Base-by-base conservation (phyloP, 768 basidiomycete genomes). In the Saitozyma sp. region DNA sequence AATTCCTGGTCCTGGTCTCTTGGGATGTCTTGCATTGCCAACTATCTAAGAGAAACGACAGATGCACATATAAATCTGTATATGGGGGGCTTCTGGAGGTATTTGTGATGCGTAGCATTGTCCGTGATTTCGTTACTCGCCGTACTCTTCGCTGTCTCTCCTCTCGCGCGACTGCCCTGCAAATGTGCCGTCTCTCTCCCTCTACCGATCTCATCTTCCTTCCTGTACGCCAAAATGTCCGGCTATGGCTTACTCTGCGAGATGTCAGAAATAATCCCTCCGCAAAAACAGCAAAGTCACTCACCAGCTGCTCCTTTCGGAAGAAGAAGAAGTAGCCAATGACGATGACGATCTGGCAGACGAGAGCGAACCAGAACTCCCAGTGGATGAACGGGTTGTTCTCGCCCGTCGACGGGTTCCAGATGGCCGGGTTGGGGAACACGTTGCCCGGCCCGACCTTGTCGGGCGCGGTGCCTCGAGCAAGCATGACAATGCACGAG, bases 311-410 rank as follows among this genome's bases (percentile, higher is more conserved):
- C 80, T 95, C 92, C 82, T 91, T 92, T 79, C 92, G 87, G 81
- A 94, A 95, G 86, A 95, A 94, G 90, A 90, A 90, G 83, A 93
- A 92, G 82, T 95, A 95, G 19, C 92, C 92, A 63, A 88, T 80
- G 61, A 94, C 91, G 74, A 95, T 92, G 68, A 92, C 79, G 58
- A 95, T 70, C 57, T 79, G 76, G 60, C 78, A 78, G 20, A 76
- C 62, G n/a, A 82, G 65, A 57, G 90, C 91, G 55, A 93, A 80
- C 92, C 92, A 95, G 83, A 95, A 95, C 50, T 89, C 84, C 58
- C 74, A 79, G 57, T 71, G 67, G 58, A 54, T 61, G 54, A 79
- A 69, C 11, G 78, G 76, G 68, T 78, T 78, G 64, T 78, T 72
- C 43, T 56, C 58, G 20, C 65, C 63, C 19, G 64, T 68, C 69